Percentiles rank a stretch among this genome's conserved stretches.
These are phyloP conservation scores for Microbotryum intermedium DNA, from an alignment of 1,284 basidiomycete species.

Conservation along the genomic window DNA sequence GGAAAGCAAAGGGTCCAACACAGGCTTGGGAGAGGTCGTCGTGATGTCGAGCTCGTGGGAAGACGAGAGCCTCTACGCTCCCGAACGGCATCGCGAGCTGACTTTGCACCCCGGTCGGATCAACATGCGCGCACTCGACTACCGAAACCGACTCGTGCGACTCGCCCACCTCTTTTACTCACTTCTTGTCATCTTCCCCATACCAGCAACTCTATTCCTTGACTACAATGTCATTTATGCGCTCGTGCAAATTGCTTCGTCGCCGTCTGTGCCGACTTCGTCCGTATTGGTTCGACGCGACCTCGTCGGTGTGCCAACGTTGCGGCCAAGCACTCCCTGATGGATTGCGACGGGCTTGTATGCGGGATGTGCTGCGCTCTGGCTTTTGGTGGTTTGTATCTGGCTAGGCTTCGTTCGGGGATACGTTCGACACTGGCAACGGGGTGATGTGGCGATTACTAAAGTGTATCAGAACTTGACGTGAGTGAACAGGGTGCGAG, in stretches of 20 bases:
- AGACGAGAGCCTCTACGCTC: background rate
- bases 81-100: constrained; percentile 7
- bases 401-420: constrained; percentile 15
- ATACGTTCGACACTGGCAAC: constrained; percentile 11
- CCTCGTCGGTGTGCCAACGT: constrained; percentile 3
- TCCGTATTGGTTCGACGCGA: constrained; percentile 3
- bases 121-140: constrained; percentile 17
- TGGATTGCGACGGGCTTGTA: constrained; percentile 27
- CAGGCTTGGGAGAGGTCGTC: constrained; percentile 11
- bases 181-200: constrained; percentile 22
- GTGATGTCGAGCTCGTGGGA: constrained; percentile 9
- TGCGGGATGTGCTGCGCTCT: constrained; percentile 19
- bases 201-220: constrained; percentile 37
- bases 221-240: constrained; percentile 37
- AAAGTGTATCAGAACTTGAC: constrained; percentile 10
- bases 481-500: background rate
- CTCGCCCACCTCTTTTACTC: constrained; percentile 15
- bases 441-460: constrained; percentile 12
- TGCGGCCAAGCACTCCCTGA: constrained; percentile 9
- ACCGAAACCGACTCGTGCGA: constrained; percentile 13
- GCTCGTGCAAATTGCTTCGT: constrained; percentile 33
- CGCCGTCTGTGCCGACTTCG: constrained; percentile 14
- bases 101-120: constrained; percentile 10
- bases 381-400: constrained; percentile 19
- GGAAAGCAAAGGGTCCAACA: background rate